Evolutionary conservation across 257 asterid species (phyloP).

Genomic region (Solanum etuberosum): DNA sequence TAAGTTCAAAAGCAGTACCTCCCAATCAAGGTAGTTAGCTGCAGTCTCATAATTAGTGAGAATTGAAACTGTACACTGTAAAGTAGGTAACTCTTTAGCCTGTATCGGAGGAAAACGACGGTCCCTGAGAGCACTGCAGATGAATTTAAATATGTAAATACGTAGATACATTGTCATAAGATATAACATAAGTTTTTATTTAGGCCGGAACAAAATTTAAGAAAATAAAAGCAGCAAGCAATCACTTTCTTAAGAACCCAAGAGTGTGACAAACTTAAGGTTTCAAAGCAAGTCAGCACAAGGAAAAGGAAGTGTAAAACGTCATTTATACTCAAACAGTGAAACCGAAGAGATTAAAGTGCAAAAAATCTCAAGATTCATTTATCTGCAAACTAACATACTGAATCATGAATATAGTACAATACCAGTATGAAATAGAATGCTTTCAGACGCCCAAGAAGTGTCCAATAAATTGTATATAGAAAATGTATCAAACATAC

Average conservation of each 20-base stretch:
- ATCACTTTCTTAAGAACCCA: background rate
- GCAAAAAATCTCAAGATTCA: background rate
- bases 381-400: background rate
- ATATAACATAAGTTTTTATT: background rate
- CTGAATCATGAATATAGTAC: background rate
- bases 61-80: slow-evolving; percentile 94
- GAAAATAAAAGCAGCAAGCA: background rate
- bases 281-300: background rate
- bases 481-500: background rate
- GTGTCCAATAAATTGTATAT: background rate
- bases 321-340: background rate
- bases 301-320: background rate
- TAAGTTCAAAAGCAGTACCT: slow-evolving; percentile 36
- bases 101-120: slow-evolving; percentile 90
- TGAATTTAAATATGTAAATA: background rate
- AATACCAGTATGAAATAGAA: background rate
- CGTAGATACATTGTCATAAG: background rate
- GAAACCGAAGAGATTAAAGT: background rate
- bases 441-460: background rate
- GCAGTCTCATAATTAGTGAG: slow-evolving; percentile 77
- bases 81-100: slow-evolving; percentile 71
- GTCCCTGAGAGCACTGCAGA: slow-evolving; percentile 83
- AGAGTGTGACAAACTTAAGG: background rate
- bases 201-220: background rate
- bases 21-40: slow-evolving; percentile 89